Evolutionary conservation across 306 rosid species (phyloP), one percentile per base, ranked within the genome.

Genomic region (Alnus glutinosa): DNA sequence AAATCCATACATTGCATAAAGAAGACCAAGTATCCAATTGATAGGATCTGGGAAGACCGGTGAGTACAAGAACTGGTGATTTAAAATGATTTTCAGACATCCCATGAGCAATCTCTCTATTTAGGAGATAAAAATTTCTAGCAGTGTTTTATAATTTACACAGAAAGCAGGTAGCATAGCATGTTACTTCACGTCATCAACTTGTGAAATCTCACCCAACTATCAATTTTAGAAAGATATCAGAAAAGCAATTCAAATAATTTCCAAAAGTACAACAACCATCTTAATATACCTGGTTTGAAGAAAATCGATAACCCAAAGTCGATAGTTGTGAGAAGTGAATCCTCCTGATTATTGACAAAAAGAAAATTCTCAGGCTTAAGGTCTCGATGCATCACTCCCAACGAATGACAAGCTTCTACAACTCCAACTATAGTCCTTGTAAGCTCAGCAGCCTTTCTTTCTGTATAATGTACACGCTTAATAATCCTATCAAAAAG

Each of bases 291-390:
- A 96, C 99, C 99, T 91, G 99, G 99, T 85, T 93, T 96, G 81
- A 96, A 93, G 88, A 96, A 96, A 59, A 93, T 75, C 0, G 99
- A 96, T 75, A 93, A 85, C 74, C 99, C 99, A 76, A 96, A 96
- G 86, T 96, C 99, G 71, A 96, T 96, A 71, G 98, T 96, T 87
- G 90, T 96, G 84, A 96, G 96, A 80, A 90, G 97, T 13, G 99
- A 87, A 68, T 96, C 99, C 90, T 96, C 99, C 19, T 89, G 85
- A 86, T 89, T 88, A 79, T 87, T 86, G 75, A 96, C 88, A 12
- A 93, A 96, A 39, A 96, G 99, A 88, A 96, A 96, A 82, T 96
- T 96, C 82, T 96, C 99, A 0, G 99, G 99, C 79, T 96, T 96
- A 85, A 96, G 98, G 77, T 96, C 99, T 73, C 99, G 86, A 68